Conservation (phyloP, 768 basidiomycete genomes). For the Leccinum rimulosum region DNA sequence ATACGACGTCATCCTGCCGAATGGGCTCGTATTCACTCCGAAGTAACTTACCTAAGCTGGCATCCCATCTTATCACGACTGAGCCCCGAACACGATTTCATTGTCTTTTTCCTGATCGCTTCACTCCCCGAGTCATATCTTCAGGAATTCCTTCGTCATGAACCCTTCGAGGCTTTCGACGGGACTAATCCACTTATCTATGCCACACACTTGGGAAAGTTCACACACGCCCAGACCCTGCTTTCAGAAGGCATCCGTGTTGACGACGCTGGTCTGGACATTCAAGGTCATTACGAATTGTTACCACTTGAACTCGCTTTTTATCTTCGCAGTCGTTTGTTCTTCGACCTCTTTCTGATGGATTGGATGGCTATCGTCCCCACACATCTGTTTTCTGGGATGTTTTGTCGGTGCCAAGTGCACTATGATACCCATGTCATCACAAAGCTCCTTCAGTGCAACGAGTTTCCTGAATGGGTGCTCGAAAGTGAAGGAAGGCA, state of each 20-base stretch:
- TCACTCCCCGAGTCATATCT: not conserved
- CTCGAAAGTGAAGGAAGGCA: not conserved
- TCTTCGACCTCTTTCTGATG: not conserved
- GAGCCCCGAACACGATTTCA: not conserved
- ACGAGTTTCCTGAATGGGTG: slow-evolving; percentile 2
- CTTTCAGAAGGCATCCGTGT: not conserved
- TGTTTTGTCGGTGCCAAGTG: not conserved
- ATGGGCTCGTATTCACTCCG: not conserved
- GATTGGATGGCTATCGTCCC: not conserved
- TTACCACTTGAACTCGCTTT: slow-evolving; percentile 1
- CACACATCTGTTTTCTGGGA: not conserved
- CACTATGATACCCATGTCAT: not conserved
- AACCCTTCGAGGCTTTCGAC: not conserved
- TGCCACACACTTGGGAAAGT: not conserved
- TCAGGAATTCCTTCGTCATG: not conserved
- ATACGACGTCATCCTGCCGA: not conserved
- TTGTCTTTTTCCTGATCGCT: not conserved
- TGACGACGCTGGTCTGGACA: not conserved
- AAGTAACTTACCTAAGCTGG: not conserved
- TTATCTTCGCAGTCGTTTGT: fast-evolving
- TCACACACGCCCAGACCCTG: not conserved
- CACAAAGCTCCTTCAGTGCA: not conserved
- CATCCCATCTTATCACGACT: not conserved
- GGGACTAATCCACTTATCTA: slow-evolving; percentile 3
- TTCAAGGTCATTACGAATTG: not conserved